Conservation (phyloP, 1,284 basidiomycete genomes). For the Cerioporus squamosus region DNA sequence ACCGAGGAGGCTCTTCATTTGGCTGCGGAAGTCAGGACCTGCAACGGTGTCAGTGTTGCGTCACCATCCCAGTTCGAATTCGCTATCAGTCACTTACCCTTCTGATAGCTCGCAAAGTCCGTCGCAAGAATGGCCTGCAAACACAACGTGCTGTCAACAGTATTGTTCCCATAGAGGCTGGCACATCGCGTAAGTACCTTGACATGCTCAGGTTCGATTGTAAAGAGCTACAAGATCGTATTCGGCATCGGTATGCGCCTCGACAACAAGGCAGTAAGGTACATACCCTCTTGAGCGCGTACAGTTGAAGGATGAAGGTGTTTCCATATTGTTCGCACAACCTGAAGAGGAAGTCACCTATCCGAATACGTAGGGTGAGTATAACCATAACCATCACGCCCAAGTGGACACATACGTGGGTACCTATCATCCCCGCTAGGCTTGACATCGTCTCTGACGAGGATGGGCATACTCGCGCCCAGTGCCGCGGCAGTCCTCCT, state of each 20-base stretch:
- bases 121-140: conserved; percentile 37
- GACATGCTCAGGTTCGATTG: conserved; percentile 35
- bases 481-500: no score
- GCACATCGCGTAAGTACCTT: no score
- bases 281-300: conserved; percentile 26
- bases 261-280: neutral
- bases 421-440: neutral
- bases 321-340: conserved; percentile 25
- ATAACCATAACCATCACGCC: no score
- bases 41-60: neutral
- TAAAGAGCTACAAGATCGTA: conserved; percentile 28
- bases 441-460: no score
- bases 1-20: conserved; percentile 36
- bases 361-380: neutral
- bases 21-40: conserved; percentile 22
- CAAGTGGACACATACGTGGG: neutral
- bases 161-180: no score
- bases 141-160: no score
- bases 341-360: conserved; percentile 25
- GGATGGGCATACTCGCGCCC: no score
- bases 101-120: conserved; percentile 35
- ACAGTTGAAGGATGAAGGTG: conserved; percentile 18
- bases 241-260: neutral
- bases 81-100: conserved; percentile 28
- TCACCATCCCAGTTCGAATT: neutral